phyloP scores from a whole-genome alignment of 2,329 filamentous ascomycete species.

The Colletotrichum brevisporum region DNA sequence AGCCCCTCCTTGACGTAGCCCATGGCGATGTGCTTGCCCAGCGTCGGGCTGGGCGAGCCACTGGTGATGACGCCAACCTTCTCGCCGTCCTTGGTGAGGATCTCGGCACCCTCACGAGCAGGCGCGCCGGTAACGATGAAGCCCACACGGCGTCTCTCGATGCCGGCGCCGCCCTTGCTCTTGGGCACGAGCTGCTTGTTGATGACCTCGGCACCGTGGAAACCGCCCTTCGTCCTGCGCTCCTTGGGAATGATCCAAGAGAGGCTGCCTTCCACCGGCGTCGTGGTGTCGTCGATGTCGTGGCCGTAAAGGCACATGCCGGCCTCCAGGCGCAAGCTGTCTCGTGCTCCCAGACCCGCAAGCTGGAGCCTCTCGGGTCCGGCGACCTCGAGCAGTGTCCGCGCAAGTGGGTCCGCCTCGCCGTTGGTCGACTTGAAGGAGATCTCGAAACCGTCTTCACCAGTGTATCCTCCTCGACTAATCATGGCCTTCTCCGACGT shows the following conservation, averaged over 20 bases:
- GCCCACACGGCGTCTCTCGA: constrained; percentile 82
- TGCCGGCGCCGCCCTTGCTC: constrained; percentile 79
- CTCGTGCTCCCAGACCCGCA: constrained; percentile 90
- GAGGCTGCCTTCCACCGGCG: constrained; percentile 70
- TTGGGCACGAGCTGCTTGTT: constrained; percentile 81
- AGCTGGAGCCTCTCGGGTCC: constrained; percentile 76
- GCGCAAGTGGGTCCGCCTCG: constrained; percentile 65
- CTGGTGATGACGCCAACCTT: constrained; percentile 87
- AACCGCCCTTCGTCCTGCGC: constrained; percentile 77
- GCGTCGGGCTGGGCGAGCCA: constrained; percentile 88
- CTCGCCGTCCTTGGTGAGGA: constrained; percentile 75
- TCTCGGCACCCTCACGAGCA: constrained; percentile 88
- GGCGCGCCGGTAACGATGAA: constrained; percentile 88
- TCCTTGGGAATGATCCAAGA: constrained; percentile 89
- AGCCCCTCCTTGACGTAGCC: constrained; percentile 86
- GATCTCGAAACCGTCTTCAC: constrained; percentile 98
- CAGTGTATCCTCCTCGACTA: constrained; percentile 93
- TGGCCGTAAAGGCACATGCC: constrained; percentile 99
- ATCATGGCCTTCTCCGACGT: constrained; percentile 72
- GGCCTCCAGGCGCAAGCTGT: constrained; percentile 93
- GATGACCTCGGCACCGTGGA: constrained; percentile 87
- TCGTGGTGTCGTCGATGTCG: constrained; percentile 86
- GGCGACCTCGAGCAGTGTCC: constrained; percentile 73
- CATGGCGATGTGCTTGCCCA: constrained; percentile 96
- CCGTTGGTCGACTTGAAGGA: constrained; percentile 69